phyloP scores from a whole-genome alignment of 495 filamentous ascomycete species.

The Podospora didyma region DNA sequence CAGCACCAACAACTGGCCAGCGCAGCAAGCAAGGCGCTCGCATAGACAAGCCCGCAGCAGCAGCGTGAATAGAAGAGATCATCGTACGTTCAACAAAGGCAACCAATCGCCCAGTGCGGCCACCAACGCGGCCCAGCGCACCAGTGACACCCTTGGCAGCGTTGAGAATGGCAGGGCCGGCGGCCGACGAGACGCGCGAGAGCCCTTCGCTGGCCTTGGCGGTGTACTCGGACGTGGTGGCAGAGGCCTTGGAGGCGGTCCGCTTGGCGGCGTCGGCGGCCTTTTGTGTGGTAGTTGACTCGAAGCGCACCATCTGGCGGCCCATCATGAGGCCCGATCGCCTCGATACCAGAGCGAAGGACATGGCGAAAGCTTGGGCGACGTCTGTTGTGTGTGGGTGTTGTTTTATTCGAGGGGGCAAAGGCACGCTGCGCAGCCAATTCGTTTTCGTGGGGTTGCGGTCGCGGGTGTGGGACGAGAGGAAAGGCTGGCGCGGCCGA shows the following conservation, averaged over 20 bases:
- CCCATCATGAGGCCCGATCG: constrained; percentile 33
- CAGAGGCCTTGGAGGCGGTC: constrained; percentile 58
- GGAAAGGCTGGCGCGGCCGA: not conserved
- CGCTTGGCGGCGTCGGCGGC: constrained; percentile 57
- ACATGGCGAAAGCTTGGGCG: constrained; percentile 17
- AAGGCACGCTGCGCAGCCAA: not conserved
- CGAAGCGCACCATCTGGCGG: constrained; percentile 45
- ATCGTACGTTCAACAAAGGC: constrained; percentile 81
- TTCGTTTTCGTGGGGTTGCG: not conserved
- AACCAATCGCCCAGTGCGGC: constrained; percentile 77
- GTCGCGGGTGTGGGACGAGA: constrained; percentile 5
- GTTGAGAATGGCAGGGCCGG: constrained; percentile 70
- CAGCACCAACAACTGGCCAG: not conserved
- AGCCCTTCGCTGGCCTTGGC: constrained; percentile 83
- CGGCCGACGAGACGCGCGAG: constrained; percentile 73
- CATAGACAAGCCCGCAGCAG: not conserved
- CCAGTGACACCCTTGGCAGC: constrained; percentile 61
- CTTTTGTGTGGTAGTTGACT: constrained; percentile 50
- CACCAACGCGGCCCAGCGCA: constrained; percentile 73
- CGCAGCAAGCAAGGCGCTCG: not conserved
- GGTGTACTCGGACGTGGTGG: constrained; percentile 58
- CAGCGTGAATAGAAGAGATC: not conserved
- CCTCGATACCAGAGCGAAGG: constrained; percentile 28
- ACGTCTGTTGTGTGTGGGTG: not conserved
- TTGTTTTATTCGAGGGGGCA: not conserved